phyloP scores from a whole-genome alignment of 805 yeast species.

The Yamadazyma kitorensis region DNA sequence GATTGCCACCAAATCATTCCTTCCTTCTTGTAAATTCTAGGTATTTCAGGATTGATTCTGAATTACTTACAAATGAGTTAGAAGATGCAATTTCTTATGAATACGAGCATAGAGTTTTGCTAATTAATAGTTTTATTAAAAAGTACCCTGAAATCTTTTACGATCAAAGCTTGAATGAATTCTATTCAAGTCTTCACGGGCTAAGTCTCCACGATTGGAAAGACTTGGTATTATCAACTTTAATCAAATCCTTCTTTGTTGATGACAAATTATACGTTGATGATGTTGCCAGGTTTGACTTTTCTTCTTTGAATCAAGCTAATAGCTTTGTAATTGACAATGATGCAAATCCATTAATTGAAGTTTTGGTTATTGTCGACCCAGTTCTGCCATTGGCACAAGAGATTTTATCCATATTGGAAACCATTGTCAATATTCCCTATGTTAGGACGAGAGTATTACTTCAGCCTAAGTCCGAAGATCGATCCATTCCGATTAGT shows the following conservation, averaged over 20 bases:
- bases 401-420: conserved; percentile 46
- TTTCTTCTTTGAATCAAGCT: conserved; percentile 28
- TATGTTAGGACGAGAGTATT: conserved; percentile 54
- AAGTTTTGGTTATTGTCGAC: conserved; percentile 61
- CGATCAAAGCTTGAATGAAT: conserved; percentile 15
- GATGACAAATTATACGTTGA: conserved; percentile 41
- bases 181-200: conserved; percentile 1
- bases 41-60: conserved; percentile 31
- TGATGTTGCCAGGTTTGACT: conserved; percentile 47
- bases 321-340: conserved; percentile 25
- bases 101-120: conserved; percentile 38
- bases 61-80: conserved; percentile 25
- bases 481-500: conserved; percentile 45
- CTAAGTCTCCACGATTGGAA: conserved; percentile 35
- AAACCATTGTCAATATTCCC: conserved; percentile 39
- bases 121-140: conserved; percentile 25
- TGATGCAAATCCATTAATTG: conserved; percentile 38
- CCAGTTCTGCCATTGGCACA: conserved; percentile 75
- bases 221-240: conserved; percentile 42
- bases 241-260: conserved; percentile 44
- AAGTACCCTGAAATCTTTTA: conserved; percentile 26
- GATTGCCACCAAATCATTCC: conserved; percentile 30
- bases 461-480: conserved; percentile 52
- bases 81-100: conserved; percentile 47
- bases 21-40: conserved; percentile 57